Base-by-base conservation (phyloP, 2,329 filamentous ascomycete genomes). In the Xylogone sp. region DNA sequence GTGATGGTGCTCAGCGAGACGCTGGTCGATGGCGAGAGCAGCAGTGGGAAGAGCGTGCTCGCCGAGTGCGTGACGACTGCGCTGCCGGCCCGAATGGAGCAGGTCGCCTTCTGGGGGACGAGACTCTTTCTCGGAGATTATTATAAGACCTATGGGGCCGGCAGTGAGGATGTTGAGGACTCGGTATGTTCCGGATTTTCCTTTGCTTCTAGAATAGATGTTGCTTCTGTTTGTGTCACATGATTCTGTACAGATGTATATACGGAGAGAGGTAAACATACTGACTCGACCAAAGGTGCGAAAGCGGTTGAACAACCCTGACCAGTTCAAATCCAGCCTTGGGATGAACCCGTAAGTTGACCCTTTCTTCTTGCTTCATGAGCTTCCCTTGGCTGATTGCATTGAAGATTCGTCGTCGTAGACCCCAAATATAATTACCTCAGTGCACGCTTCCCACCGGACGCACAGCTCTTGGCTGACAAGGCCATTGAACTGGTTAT, bases 121-220 rank as follows among this genome's bases (percentile, higher is more conserved):
- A 65, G 74, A 34, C 62, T 66, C 2, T 73, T 78, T 42, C 60
- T 80, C 12, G 77, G 77, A 2, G 77, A 80, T 50, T 80, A 80
- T 56, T 80, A 79, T 61, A 81, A 81, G 69, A 79, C 77, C 2
- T 80, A 77, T 50, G 78, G 78, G 1, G 71, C 71, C 2, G 71
- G 75, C 1, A 77, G 73, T 53, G 74, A 75, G 29, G 69, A 74
- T 53, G 74, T 78, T 3, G 74, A 80, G 56, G 65, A 68, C 5
- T 68, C 70, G 42, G 76, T 77, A 58, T 62, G 71, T 61, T 16
- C 3, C 24, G 6, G 24, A 31, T 31, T 31, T 31, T 21, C 9
- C 6, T 19, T 10, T 16, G 7, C 43, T 45, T n/a, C n/a, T n/a
- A n/a, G n/a, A n/a, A n/a, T n/a, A n/a, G n/a, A n/a, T n/a, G n/a